Evolutionary conservation across 2,329 filamentous ascomycete species (phyloP).

Genomic region (Rhynchosporium graminicola): DNA sequence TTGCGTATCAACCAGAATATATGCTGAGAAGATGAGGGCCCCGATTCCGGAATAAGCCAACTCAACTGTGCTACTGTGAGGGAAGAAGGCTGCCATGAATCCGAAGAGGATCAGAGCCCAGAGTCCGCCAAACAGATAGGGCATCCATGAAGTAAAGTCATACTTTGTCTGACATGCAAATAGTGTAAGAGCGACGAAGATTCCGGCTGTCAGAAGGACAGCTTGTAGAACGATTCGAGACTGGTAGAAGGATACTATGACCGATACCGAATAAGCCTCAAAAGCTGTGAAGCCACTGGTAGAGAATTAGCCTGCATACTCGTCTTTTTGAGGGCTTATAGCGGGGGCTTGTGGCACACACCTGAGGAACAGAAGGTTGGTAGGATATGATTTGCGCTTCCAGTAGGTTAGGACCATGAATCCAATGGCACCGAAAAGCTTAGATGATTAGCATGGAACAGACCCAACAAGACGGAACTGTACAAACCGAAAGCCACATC

Average conservation of each 20-base stretch:
- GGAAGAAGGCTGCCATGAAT: constrained; percentile 90
- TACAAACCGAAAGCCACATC: constrained; percentile 75
- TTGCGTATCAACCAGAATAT: constrained; percentile 96
- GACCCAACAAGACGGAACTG: neutral
- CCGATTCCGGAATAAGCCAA: constrained; percentile 80
- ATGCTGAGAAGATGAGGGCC: constrained; percentile 88
- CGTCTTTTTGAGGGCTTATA: neutral
- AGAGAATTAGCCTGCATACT: neutral
- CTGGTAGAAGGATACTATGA: constrained; percentile 90
- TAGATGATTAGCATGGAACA: constrained; percentile 21
- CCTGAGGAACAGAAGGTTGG: constrained; percentile 86
- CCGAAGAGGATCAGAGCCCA: constrained; percentile 92
- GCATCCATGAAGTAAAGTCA: constrained; percentile 97
- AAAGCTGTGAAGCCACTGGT: constrained; percentile 78
- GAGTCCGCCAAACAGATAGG: constrained; percentile 86
- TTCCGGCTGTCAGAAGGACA: constrained; percentile 80
- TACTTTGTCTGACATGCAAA: constrained; percentile 98
- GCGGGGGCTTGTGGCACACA: neutral
- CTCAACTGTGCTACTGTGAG: constrained; percentile 77
- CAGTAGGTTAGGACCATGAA: constrained; percentile 90
- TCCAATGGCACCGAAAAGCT: constrained; percentile 77
- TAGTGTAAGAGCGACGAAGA: constrained; percentile 76
- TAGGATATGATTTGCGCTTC: constrained; percentile 94
- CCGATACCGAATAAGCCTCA: constrained; percentile 91
- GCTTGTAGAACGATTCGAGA: constrained; percentile 84